Evolutionary conservation across 2,329 filamentous ascomycete genomes (phyloP), one percentile per base, ranked within the genome.

Genomic region (Alternaria rosae): DNA sequence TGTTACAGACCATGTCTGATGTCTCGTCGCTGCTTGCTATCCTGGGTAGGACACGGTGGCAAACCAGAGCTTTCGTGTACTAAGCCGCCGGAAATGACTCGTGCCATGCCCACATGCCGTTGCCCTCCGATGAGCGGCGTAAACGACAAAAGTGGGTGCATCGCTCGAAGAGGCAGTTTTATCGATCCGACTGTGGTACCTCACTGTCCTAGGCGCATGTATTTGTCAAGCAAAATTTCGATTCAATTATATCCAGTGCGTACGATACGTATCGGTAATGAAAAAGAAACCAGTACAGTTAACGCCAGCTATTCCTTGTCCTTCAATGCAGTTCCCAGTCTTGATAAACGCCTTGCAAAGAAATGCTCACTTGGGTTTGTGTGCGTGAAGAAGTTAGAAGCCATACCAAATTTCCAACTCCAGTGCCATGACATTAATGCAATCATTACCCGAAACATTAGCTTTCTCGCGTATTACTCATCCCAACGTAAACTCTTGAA

Each of bases 41-140:
- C 0, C 30, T 41, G 25, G 41, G 30, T 42, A 17, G 15, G 20
- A 35, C 28, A 47, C 30, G 30, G n/a, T 35, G 55, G 47, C 61
- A 57, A 57, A 55, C 45, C 57, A 50, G 48, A 25, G 20, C 44
- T 13, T 45, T 44, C 48, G 17, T 50, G 20, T 63, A 61, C 50
- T 61, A 58, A 66, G 61, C 64, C 58, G 52, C 62, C 57, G 61
- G 56, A 41, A 44, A 45, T 60, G 57, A 65, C 63, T 61, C 63
- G 50, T 48, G 52, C 42, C 43, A 57, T 53, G 28, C 50, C 62
- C 63, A 65, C 63, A 63, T 65, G 61, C 61, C 64, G 57, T 47
- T 42, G 44, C 38, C 17, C 57, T 59, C 57, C 61, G 57, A 59
- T 35, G 28, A 35, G 32, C 64, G 61, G 61, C 57, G 43, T 48